Conservation (phyloP, 495 filamentous ascomycete species). For the Bathelium albidoporum region DNA sequence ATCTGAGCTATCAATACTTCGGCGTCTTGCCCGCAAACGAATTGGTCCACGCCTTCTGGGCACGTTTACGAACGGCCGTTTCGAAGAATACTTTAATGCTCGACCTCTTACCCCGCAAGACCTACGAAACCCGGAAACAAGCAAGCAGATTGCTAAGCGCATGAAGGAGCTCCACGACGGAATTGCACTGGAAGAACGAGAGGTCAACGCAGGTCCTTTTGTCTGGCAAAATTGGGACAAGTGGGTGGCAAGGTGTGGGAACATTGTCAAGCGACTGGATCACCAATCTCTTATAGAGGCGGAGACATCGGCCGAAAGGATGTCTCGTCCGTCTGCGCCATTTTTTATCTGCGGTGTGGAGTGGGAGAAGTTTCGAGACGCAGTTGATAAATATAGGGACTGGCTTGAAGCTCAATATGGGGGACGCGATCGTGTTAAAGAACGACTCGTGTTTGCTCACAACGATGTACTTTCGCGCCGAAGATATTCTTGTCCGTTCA, state of each 20-base stretch:
- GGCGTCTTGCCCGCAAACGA: constrained; percentile 75
- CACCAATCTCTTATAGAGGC: constrained; percentile 45
- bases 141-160: constrained; percentile 91
- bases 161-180: constrained; percentile 95
- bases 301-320: constrained; percentile 28
- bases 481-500: no score
- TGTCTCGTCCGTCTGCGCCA: constrained; percentile 36
- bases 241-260: constrained; percentile 73
- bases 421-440: constrained; percentile 51
- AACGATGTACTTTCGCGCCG: constrained; percentile 65
- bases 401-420: constrained; percentile 67
- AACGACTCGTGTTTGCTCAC: constrained; percentile 83
- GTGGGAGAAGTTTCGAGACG: constrained; percentile 67
- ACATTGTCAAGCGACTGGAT: constrained; percentile 69
- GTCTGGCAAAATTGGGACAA: constrained; percentile 93
- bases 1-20: constrained; percentile 76
- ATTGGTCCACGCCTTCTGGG: constrained; percentile 91
- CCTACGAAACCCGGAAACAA: constrained; percentile 70
- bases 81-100: constrained; percentile 87
- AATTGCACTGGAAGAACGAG: constrained; percentile 69
- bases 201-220: constrained; percentile 66
- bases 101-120: constrained; percentile 65
- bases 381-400: constrained; percentile 66
- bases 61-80: constrained; percentile 90
- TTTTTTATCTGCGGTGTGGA: constrained; percentile 76